Conservation (phyloP, 805 yeast genomes). For the Hermanozyma aechmeae region DNA sequence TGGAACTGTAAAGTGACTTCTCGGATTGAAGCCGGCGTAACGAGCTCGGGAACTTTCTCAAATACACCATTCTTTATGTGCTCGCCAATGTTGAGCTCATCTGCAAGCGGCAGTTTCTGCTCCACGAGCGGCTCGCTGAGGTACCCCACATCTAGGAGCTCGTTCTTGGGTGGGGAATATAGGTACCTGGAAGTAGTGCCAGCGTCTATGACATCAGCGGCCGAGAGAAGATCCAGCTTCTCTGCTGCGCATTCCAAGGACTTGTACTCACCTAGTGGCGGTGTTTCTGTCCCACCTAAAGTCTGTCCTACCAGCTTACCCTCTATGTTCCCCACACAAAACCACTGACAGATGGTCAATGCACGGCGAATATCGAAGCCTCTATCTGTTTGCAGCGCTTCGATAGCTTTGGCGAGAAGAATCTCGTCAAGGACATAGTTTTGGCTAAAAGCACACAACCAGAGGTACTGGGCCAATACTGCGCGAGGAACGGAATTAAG, state of each 20-base stretch:
- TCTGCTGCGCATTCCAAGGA: slow-evolving; percentile 2
- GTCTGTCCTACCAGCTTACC: no score
- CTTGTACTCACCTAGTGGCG: no score
- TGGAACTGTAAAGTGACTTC: no score
- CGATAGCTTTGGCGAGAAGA: slow-evolving; percentile 18
- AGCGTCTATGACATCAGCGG: slow-evolving; percentile 18
- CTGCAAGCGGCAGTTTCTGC: slow-evolving; percentile 21
- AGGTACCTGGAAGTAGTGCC: slow-evolving; percentile 17
- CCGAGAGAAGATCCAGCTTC: slow-evolving; percentile 16
- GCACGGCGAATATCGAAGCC: slow-evolving; percentile 39
- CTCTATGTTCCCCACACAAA: slow-evolving; percentile 19
- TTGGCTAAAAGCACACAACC: slow-evolving; percentile 27
- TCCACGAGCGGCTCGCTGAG: slow-evolving; percentile 23
- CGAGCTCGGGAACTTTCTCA: no score
- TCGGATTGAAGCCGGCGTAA: no score
- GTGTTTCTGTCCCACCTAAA: no score
- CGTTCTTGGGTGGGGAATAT: slow-evolving; percentile 21
- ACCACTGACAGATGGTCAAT: slow-evolving; percentile 35
- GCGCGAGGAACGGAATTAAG: no score
- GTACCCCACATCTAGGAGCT: slow-evolving; percentile 22
- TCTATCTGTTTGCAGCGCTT: slow-evolving; percentile 8
- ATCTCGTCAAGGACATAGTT: slow-evolving; percentile 23
- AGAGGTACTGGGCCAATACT: slow-evolving; percentile 26
- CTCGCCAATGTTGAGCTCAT: slow-evolving; percentile 28
- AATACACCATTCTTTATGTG: slow-evolving; percentile 7